Conservation (phyloP, 306 rosid genomes). For the Trifolium subterraneum region DNA sequence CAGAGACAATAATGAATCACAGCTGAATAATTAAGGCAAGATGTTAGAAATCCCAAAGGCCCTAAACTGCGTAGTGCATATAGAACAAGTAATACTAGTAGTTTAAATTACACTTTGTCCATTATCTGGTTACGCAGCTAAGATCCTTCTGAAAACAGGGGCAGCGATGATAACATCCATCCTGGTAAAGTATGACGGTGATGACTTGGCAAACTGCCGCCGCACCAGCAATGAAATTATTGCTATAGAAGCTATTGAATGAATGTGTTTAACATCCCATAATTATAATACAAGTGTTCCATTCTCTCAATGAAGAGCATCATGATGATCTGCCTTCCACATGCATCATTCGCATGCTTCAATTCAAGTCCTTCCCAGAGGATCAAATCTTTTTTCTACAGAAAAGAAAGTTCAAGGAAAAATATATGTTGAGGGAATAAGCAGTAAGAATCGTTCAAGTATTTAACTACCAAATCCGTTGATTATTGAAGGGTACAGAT, state of each 20-base stretch:
- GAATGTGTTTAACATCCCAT: conserved; percentile 24
- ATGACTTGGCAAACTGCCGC: conserved; percentile 14
- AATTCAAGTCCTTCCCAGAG: conserved; percentile 36
- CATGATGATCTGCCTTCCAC: conserved; percentile 31
- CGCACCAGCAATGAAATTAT: conserved; percentile 25
- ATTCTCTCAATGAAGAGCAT: not conserved
- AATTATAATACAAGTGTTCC: conserved; percentile 19
- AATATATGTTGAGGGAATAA: not conserved
- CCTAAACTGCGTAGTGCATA: not conserved
- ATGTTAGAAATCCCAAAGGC: not conserved
- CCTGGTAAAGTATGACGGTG: conserved; percentile 4
- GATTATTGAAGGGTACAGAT: not conserved
- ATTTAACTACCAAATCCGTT: conserved; percentile 15
- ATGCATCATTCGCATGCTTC: conserved; percentile 40
- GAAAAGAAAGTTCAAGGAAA: conserved; percentile 35
- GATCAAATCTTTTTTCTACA: conserved; percentile 51
- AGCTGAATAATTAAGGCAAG: not conserved
- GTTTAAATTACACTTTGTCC: conserved; percentile 20
- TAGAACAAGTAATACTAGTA: not conserved
- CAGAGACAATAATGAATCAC: conserved; percentile 27
- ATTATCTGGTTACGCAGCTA: conserved; percentile 17
- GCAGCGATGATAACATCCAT: not conserved
- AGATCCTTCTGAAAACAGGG: conserved; percentile 32
- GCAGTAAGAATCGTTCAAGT: conserved; percentile 1
- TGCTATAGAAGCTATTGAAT: conserved; percentile 34